Evolutionary conservation across 78 protist species (phyloP).

Genomic region (Creolimax fragrantissima): DNA sequence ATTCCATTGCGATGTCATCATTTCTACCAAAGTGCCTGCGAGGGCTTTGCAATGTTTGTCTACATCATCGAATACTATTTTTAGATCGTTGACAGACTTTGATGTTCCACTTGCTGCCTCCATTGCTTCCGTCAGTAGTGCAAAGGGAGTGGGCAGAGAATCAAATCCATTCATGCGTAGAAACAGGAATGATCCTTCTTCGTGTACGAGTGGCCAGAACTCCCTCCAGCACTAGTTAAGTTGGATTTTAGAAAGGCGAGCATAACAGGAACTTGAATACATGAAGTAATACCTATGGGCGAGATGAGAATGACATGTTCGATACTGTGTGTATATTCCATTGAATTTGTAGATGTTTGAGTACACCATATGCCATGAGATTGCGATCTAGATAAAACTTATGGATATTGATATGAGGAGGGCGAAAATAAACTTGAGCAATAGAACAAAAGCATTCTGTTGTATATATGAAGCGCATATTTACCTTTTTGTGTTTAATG

Average conservation of each 20-base stretch:
- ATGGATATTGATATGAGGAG: neutral
- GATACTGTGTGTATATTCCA: neutral
- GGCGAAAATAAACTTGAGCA: no score
- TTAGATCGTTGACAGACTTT: neutral
- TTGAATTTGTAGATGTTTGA: neutral
- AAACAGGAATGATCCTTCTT: neutral
- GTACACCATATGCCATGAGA: neutral
- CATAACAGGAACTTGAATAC: neutral
- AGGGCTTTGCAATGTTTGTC: neutral
- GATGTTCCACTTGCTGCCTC: neutral
- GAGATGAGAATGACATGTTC: neutral
- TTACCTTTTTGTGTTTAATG: no score
- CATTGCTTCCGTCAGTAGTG: neutral
- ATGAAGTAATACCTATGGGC: neutral
- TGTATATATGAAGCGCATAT: no score
- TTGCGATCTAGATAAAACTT: neutral
- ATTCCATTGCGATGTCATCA: neutral
- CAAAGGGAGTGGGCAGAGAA: neutral
- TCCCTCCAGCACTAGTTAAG: neutral
- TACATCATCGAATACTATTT: neutral
- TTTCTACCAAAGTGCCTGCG: neutral
- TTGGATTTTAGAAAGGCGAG: neutral
- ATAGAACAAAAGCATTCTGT: no score
- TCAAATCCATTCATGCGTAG: neutral
- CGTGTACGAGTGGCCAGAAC: neutral